Evolutionary conservation across 345 rosid species (phyloP), one percentile per base, ranked within the genome.

Genomic region (Salix brachista): DNA sequence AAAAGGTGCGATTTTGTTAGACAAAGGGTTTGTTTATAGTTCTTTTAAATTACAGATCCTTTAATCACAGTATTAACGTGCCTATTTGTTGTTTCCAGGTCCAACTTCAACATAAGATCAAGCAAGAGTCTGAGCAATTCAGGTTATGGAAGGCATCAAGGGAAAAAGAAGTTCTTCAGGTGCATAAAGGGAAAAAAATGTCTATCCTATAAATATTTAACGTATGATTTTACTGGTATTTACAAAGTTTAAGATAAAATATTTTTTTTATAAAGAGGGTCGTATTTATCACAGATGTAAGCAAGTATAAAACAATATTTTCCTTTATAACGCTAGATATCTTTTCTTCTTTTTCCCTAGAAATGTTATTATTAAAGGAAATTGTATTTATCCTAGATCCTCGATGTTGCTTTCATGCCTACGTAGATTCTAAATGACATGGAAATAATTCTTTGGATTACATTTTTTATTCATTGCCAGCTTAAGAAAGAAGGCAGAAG

Each of bases 91-190:
- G 32, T 28, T 79, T 66, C 56, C 79, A 91, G 98, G 98, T 92
- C 80, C 97, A 92, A 83, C 73, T 94, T 69, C 97, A 92, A 72
- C 94, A 94, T 52, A 94, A 94, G 86, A 94, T 94, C 79, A 92
- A 94, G 86, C 98, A 94, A 75, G 98, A 94, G 81, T 91, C 93
- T 62, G 98, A 94, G 85, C 94, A 89, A 76, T 92, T 91, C 69
- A 87, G 98, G 76, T 78, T 85, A 78, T 96, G 97, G 98, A 96
- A 96, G 85, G 94, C 91, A 75, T 82, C 92, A 30, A 86, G 95
- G 75, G 99, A 96, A 85, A 96, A 92, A 77, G 99, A 96, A 87
- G 99, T 96, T 72, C 92, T 92, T 87, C 99, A 96, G 97, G 99
- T 93, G 80, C 39, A 42, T 52, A 21, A 28, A 18, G 42, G 34